These are phyloP conservation scores for Phytophthora europaea DNA, from an alignment of 352 stramenopile genomes.

Conservation along the genomic window DNA sequence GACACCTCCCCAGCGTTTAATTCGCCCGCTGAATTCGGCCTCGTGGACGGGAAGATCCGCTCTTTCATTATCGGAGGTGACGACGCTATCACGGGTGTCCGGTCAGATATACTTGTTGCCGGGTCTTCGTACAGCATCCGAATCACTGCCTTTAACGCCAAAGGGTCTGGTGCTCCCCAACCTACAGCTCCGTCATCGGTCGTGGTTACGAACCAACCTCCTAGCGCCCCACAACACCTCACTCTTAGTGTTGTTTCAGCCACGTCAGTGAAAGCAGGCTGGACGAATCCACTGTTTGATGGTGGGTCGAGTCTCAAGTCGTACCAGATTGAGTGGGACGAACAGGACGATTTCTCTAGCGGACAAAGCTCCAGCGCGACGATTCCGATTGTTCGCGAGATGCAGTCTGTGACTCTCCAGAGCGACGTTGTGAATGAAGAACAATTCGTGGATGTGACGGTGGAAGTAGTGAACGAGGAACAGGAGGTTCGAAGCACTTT, in stretches of 20 bases:
- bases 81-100: conserved; percentile 94
- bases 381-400: conserved; percentile 92
- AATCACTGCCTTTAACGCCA: conserved; percentile 83
- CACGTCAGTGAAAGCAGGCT: conserved; percentile 84
- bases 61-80: conserved; percentile 94
- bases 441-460: conserved; percentile 93
- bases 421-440: conserved; percentile 92
- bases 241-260: conserved; percentile 60
- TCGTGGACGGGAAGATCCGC: conserved; percentile 57
- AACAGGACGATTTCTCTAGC: conserved; percentile 79
- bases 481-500: conserved; percentile 94
- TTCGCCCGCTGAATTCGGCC: conserved; percentile 80
- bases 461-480: conserved; percentile 96
- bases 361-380: conserved; percentile 74
- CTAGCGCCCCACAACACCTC: conserved; percentile 69
- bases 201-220: conserved; percentile 68
- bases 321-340: conserved; percentile 86
- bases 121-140: conserved; percentile 86
- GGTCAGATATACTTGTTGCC: conserved; percentile 79
- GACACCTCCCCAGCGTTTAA: conserved; percentile 91
- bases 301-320: conserved; percentile 88
- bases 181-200: conserved; percentile 56
- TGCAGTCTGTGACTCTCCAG: conserved; percentile 88
- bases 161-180: conserved; percentile 63
- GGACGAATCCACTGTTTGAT: conserved; percentile 92